Evolutionary conservation across 768 basidiomycete genomes (phyloP).

Genomic region (Jaapia argillacea): DNA sequence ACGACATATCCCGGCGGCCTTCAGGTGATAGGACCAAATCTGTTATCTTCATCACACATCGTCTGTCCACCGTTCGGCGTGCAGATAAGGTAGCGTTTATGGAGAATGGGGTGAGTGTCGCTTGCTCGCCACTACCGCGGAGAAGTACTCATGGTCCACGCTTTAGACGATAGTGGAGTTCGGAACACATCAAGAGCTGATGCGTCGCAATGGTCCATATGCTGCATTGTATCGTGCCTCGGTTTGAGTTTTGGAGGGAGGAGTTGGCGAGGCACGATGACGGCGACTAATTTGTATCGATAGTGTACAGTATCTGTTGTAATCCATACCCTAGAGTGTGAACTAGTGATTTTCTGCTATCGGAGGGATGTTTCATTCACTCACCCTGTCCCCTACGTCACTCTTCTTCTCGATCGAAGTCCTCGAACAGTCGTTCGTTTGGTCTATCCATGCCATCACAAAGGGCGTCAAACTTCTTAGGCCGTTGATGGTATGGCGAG

Average conservation of each 20-base stretch:
- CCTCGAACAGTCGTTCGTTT: no score
- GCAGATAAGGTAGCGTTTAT: conserved; percentile 86
- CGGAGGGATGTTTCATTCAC: no score
- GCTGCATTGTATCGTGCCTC: conserved; percentile 12
- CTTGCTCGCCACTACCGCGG: not conserved
- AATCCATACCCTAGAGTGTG: no score
- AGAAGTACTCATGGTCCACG: conserved; percentile 4
- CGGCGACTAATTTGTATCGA: conserved; percentile 76
- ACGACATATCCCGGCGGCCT: conserved; percentile 48
- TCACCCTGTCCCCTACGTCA: no score
- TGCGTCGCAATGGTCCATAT: conserved; percentile 13
- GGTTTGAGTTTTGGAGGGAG: conserved; percentile 2
- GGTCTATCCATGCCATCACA: no score
- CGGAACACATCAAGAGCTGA: conserved; percentile 17
- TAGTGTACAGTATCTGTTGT: no score
- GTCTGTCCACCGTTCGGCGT: conserved; percentile 68
- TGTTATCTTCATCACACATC: conserved; percentile 78
- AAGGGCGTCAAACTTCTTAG: no score
- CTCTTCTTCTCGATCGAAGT: no score
- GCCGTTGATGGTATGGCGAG: no score
- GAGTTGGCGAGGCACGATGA: conserved; percentile 51
- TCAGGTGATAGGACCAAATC: conserved; percentile 54
- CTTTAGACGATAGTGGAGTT: conserved; percentile 16
- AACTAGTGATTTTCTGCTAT: no score
- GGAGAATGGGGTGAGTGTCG: conserved; percentile 53